These are phyloP conservation scores for Myxozyma udenii DNA, from an alignment of 805 yeast species.

Conservation along the genomic window DNA sequence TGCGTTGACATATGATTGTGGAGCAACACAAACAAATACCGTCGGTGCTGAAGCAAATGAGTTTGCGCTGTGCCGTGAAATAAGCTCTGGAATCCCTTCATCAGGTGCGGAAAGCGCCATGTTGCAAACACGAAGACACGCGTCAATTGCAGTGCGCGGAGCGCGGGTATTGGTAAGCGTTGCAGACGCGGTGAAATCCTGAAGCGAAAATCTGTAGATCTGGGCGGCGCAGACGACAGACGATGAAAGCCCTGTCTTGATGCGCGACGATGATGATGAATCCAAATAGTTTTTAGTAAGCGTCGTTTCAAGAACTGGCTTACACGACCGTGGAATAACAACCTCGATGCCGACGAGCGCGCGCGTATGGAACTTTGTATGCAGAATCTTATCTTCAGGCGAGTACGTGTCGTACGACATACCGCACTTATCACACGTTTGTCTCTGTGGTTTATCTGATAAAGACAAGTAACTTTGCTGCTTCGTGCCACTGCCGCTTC, in stretches of 20 bases:
- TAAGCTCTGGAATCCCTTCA: conserved; percentile 26
- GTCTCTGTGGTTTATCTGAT: conserved; percentile 22
- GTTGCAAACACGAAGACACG: conserved; percentile 48
- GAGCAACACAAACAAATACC: conserved; percentile 11
- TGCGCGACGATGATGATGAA: not conserved
- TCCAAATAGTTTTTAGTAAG: not conserved
- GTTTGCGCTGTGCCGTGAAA: not conserved
- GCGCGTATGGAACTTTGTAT: conserved; percentile 47
- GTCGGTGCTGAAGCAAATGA: not conserved
- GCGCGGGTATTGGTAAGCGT: conserved; percentile 1
- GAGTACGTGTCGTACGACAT: conserved; percentile 50
- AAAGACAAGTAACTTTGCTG: conserved; percentile 28
- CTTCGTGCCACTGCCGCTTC: too few relatives aligned
- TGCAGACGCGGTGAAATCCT: not conserved
- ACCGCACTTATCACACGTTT: conserved; percentile 50
- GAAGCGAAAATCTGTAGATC: conserved; percentile 7
- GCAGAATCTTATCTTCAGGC: conserved; percentile 45
- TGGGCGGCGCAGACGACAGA: not conserved
- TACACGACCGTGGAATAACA: conserved; percentile 30
- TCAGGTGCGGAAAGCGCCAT: conserved; percentile 50
- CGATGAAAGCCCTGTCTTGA: too few relatives aligned
- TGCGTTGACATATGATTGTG: not conserved
- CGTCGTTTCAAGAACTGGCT: not conserved
- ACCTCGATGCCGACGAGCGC: conserved; percentile 47
- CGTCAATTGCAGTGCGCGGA: conserved; percentile 34